A percentile compares a stretch with the other conserved stretches of the same genome.
Conservation (phyloP, 352 stramenopile species). For the Elongisporangium undulatum region DNA sequence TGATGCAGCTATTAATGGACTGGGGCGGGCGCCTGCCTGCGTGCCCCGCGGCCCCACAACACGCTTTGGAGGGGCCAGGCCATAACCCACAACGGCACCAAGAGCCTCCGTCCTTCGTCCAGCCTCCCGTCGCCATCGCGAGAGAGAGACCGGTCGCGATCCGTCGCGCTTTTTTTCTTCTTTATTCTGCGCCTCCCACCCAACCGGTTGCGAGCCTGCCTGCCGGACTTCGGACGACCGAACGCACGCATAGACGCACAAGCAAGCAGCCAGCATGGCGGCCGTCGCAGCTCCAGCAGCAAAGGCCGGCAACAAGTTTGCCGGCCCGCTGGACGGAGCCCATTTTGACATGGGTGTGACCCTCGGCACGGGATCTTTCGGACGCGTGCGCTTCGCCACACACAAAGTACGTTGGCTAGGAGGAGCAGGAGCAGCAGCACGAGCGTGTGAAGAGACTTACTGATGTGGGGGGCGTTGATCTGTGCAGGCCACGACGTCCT, state of each 20-base stretch:
- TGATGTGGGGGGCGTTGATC: slow-evolving; percentile 1
- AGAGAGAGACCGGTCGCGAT: neutral
- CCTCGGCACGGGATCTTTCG: slow-evolving; percentile 96
- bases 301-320: slow-evolving; percentile 55
- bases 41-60: neutral
- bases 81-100: neutral
- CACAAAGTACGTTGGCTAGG: slow-evolving; percentile 74
- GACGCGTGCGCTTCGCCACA: slow-evolving; percentile 94
- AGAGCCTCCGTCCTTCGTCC: neutral
- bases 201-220: neutral
- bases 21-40: neutral
- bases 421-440: neutral
- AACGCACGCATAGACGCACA: neutral
- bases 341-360: slow-evolving; percentile 96
- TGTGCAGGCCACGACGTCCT: slow-evolving; percentile 75
- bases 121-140: neutral
- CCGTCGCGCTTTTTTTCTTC: neutral
- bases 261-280: neutral
- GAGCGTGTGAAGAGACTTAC: neutral
- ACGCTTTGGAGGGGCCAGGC: neutral
- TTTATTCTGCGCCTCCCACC: neutral
- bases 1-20: neutral
- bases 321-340: slow-evolving; percentile 51
- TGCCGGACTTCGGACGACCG: neutral
- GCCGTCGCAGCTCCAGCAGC: slow-evolving; percentile 9